Evolutionary conservation across 179 eudicot genomes (phyloP), one percentile per base, ranked within the genome.

Genomic region (Silene noctiflora): DNA sequence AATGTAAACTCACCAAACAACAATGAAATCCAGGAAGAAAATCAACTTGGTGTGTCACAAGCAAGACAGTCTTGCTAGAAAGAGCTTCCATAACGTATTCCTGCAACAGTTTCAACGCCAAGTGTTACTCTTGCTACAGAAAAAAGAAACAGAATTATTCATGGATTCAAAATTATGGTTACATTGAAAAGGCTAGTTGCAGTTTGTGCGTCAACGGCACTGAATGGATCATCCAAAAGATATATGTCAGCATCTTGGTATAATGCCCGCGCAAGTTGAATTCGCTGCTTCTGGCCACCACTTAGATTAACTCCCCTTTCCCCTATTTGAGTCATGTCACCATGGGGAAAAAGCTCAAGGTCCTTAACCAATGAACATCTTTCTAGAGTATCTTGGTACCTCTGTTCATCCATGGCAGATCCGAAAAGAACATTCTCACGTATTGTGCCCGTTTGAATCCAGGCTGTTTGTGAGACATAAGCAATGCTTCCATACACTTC

Each of bases 11-110:
- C 44, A 92, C 97, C 91, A 91, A 76, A 78, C 91, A 87, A 77
- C 73, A 77, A 84, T 92, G 89, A 80, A 92, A 89, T 58, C 89
- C 88, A 11, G 97, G 93, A 73, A 92, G 93, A 75, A 92, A 92
- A 86, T 90, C 97, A 33, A 92, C 93, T 89, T 92, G 97, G 87
- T 90, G 97, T 1, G 96, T 92, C 73, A 92, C 97, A 71, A 92
- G 90, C 77, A 92, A 76, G 79, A 92, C 90, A 5, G 96, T 92
- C 87, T 92, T 90, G 71, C 72, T 79, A 42, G 90, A 84, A 66
- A 92, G 93, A 25, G 92, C 94, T 70, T 79, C 91, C 94, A 91
- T 88, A 53, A 91, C 90, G 81, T 85, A 92, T 70, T 92, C 97
- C 97, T 92, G 82, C 72, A 46, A 77, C 27, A 66, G 55, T n/a